Base-by-base conservation (phyloP, 805 yeast genomes). In the Spathaspora hagerdaliae region DNA sequence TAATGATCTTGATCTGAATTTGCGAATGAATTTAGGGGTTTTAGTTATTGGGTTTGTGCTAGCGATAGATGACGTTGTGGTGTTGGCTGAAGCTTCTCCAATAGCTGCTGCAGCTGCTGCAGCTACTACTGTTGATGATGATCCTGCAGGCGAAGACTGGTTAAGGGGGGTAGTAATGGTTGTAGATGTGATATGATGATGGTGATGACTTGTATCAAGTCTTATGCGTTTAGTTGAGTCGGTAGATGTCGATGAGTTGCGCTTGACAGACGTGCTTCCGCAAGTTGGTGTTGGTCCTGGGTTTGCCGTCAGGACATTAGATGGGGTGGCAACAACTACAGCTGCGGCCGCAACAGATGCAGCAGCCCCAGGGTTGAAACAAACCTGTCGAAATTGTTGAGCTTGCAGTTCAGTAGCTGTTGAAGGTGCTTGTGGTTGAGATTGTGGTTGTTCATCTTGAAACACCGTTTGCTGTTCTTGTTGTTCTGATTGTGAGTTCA, bases 1-100 rank as follows among this genome's bases (percentile, higher is more conserved):
- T 45, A 71, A 61, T 8, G 71, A 63, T 40, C 75, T 59, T 27
- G 68, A 61, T 39, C 77, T 57, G 53, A 63, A 68, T 38, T 67
- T 56, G 33, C 71, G 58, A 37, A 65, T 59, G 51, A 58, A 62
- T 50, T 62, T 65, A 32, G 67, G 73, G 7, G 69, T 60, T 52
- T 60, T 63, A 8, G 48, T 41, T 41, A 44, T 53, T 33, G 44
- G 32, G 37, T 38, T 44, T 27, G 31, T 27, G 32, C 35, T 37
- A 19, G 27, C 29, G 31, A 35, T 24, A 9, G 40, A 39, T 26
- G 47, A 35, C 19, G 27, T 39, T 24, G 41, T 40, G 15, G 45
- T 13, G 37, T 13, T 39, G 38, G 39, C 27, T 9, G 41, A 36
- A 14, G 37, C 32, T 27, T 27, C 10, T 13, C 42, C 12, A 4